phyloP scores from a whole-genome alignment of 176 grass and related monocot genomes.

The Tuctoria greenei region DNA sequence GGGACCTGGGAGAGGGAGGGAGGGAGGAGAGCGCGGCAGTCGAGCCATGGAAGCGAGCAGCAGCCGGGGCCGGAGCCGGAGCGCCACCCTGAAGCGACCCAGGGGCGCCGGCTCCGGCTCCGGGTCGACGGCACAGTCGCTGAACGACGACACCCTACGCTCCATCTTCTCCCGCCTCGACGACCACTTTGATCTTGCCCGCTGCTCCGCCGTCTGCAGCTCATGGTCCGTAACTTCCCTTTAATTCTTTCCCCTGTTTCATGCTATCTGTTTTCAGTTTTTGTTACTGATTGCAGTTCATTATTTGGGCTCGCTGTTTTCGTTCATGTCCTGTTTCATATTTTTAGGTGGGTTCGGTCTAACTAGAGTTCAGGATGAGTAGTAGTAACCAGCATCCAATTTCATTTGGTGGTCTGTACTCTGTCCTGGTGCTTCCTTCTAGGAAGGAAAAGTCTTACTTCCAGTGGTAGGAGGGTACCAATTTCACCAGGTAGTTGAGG shows the following conservation, averaged over 20 bases:
- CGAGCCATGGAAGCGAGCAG: conserved; percentile 48
- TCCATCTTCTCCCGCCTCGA: conserved; percentile 66
- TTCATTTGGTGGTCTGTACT: background rate
- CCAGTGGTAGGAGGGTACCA: background rate
- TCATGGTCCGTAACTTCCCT: conserved; percentile 53
- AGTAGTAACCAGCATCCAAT: background rate
- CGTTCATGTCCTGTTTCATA: background rate
- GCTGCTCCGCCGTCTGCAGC: conserved; percentile 82
- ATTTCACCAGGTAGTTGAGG: conserved; percentile 3
- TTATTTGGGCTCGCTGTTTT: background rate
- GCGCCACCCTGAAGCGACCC: conserved; percentile 17
- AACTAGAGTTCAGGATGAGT: background rate
- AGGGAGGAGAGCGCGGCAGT: background rate
- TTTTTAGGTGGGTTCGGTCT: background rate
- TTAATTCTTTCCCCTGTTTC: background rate
- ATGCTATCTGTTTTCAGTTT: background rate
- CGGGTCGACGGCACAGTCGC: conserved; percentile 35
- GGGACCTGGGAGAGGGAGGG: background rate
- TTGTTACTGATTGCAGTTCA: background rate
- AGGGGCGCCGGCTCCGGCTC: background rate
- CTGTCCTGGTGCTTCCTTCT: background rate
- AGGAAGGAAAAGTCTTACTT: background rate
- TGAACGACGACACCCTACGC: conserved; percentile 66
- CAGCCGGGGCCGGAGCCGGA: conserved; percentile 30
- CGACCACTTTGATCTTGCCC: conserved; percentile 86